Conservation (phyloP, 2,329 filamentous ascomycete species). For the Aspergillus sp. region DNA sequence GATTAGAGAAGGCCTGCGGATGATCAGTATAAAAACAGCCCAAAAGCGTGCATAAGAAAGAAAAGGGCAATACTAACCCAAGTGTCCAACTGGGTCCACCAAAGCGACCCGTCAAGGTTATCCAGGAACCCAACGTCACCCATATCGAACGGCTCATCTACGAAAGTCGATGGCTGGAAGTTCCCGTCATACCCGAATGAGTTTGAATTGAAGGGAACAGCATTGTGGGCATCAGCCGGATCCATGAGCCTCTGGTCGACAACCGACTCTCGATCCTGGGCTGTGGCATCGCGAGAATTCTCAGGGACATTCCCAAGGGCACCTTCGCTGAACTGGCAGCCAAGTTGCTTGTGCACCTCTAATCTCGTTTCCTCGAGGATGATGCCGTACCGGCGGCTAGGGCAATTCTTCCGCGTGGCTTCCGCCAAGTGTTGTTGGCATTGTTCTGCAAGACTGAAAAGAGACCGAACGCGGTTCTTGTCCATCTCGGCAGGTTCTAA, state of each 20-base stretch:
- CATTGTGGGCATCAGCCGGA: background rate
- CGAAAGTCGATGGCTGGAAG: slow-evolving; percentile 22
- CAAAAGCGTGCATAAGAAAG: background rate
- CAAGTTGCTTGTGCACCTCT: slow-evolving; percentile 41
- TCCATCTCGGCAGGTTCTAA: slow-evolving; percentile 18
- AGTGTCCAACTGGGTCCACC: slow-evolving; percentile 41
- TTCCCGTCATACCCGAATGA: slow-evolving; percentile 17
- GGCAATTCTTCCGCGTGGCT: slow-evolving; percentile 48
- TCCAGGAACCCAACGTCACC: slow-evolving; percentile 32
- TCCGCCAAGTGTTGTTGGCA: slow-evolving; percentile 48
- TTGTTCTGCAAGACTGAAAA: slow-evolving; percentile 46
- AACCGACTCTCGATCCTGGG: background rate
- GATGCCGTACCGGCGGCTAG: slow-evolving; percentile 49
- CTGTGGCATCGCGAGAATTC: background rate
- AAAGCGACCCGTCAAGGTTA: slow-evolving; percentile 37
- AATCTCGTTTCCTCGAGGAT: slow-evolving; percentile 48
- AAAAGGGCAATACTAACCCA: slow-evolving; percentile 28
- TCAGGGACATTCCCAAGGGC: background rate
- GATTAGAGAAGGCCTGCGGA: slow-evolving; percentile 34
- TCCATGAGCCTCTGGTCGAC: slow-evolving; percentile 8
- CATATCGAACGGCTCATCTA: slow-evolving; percentile 18
- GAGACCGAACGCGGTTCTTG: slow-evolving; percentile 24
- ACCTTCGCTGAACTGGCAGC: slow-evolving; percentile 13
- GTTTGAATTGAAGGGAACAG: slow-evolving; percentile 14
- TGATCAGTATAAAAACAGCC: slow-evolving; percentile 6